Evolutionary conservation across 2,329 filamentous ascomycete species (phyloP).

Genomic region (Ceratocystis harringtonii): DNA sequence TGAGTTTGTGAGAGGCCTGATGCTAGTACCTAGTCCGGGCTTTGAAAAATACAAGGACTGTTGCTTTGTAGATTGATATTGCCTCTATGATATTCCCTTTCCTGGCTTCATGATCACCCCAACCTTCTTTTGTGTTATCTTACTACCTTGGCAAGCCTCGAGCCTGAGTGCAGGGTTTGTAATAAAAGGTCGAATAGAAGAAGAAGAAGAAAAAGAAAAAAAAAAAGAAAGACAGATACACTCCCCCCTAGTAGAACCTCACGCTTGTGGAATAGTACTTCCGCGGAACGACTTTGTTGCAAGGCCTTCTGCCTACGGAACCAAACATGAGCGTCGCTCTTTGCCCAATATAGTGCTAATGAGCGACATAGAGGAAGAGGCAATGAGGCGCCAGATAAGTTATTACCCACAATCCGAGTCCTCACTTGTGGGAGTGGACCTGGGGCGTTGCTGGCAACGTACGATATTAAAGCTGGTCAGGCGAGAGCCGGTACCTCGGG

Average conservation of each 20-base stretch:
- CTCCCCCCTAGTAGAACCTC: background rate
- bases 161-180: background rate
- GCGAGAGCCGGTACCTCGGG: constrained; percentile 3
- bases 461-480: background rate
- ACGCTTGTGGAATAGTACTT: background rate
- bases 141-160: background rate
- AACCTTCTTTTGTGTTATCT: background rate
- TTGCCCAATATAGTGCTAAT: background rate
- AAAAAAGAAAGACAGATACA: background rate
- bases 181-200: background rate
- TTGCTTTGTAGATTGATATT: background rate
- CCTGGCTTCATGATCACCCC: background rate
- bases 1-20: background rate
- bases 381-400: background rate
- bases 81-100: background rate
- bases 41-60: background rate
- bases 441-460: background rate
- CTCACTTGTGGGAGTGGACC: background rate
- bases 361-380: background rate
- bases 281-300: background rate
- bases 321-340: background rate
- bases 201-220: no score
- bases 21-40: background rate
- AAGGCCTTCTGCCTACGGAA: background rate
- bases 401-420: background rate